Percentiles rank a stretch among this genome's conserved stretches.
Conservation (phyloP, 305 asterid genomes). For the Solanum hybrid region DNA sequence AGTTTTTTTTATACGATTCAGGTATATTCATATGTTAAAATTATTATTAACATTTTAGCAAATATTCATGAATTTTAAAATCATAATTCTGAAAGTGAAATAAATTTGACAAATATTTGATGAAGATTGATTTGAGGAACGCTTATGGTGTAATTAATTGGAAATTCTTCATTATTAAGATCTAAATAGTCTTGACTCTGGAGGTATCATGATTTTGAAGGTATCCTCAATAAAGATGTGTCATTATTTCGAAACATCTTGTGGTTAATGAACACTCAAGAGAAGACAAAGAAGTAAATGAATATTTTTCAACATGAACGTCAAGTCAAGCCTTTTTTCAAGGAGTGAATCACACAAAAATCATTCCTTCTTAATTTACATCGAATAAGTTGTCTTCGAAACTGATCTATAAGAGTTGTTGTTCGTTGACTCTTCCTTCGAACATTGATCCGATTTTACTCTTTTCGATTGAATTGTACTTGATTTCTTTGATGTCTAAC, state of each 20-base stretch:
- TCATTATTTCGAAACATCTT: too few relatives aligned
- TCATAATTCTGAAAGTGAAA: neutral
- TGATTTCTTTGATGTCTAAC: accelerated
- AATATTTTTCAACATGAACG: neutral
- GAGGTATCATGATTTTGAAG: neutral
- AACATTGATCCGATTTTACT: neutral
- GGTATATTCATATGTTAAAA: too few relatives aligned
- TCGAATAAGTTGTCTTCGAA: accelerated
- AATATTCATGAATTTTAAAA: neutral
- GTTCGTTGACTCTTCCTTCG: neutral
- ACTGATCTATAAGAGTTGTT: too few relatives aligned
- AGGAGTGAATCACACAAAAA: neutral
- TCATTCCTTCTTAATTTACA: neutral
- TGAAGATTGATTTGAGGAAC: neutral
- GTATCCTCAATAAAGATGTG: too few relatives aligned
- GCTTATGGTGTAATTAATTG: neutral
- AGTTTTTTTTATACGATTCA: neutral
- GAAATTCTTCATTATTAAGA: neutral
- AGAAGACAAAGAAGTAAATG: neutral
- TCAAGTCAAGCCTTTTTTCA: neutral
- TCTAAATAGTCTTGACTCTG: neutral
- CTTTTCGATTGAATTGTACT: neutral
- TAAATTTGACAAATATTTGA: neutral
- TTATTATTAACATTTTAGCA: neutral
- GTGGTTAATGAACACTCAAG: neutral